A percentile compares a stretch with the other conserved stretches of the same genome.
Conservation (phyloP, 202 grass and related monocot species). For the Carex sylvatica region DNA sequence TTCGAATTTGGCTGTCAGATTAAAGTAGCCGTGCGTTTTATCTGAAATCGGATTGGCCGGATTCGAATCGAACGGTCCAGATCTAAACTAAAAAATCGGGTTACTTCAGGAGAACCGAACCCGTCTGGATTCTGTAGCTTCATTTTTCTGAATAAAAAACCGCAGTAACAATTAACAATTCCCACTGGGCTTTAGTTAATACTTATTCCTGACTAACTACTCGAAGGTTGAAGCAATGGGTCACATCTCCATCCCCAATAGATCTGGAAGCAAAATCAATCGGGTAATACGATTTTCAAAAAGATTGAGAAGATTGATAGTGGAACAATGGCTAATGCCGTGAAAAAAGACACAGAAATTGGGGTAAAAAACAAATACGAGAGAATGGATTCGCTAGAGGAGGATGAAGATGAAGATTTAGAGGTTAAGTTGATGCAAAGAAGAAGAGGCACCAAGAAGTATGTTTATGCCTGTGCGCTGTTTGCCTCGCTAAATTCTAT, state of each 20-base stretch:
- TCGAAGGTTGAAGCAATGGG: background rate
- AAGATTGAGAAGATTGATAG: background rate
- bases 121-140: too few species aligned
- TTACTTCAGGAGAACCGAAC: too few species aligned
- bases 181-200: background rate
- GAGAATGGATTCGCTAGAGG: background rate
- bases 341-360: background rate
- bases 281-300: background rate
- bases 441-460: constrained; percentile 36
- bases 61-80: too few species aligned
- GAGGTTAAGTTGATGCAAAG: background rate
- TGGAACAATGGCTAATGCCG: background rate
- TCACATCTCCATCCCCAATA: background rate
- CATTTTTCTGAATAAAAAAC: background rate
- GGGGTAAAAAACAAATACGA: constrained; percentile 3
- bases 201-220: background rate
- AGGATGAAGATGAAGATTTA: background rate
- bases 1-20: too few species aligned
- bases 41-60: too few species aligned
- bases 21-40: too few species aligned
- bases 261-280: constrained; percentile 6
- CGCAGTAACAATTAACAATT: background rate
- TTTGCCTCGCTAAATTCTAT: constrained; percentile 79
- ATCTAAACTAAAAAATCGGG: too few species aligned
- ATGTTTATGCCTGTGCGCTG: constrained; percentile 61